A percentile compares a stretch with the other conserved stretches of the same genome.
These are phyloP conservation scores for Biscogniauxia sp. DNA, from an alignment of 2,329 filamentous ascomycete genomes.

Conservation along the genomic window DNA sequence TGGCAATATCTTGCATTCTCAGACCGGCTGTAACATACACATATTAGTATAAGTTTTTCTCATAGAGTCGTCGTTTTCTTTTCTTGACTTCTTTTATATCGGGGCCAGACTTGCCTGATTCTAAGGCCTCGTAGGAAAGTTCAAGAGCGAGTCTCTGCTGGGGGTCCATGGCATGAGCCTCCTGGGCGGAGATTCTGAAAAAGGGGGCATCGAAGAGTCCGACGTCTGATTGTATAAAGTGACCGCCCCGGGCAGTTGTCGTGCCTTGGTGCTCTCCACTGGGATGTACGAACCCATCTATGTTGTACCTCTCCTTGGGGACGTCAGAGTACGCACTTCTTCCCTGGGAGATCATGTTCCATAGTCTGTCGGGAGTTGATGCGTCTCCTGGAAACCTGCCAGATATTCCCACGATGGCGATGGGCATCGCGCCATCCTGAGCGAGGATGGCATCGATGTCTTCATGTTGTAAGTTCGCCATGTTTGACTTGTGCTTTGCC, in stretches of 20 bases:
- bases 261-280: conserved; percentile 28
- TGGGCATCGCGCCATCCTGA: conserved; percentile 26
- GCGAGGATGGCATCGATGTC: conserved; percentile 25
- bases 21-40: conserved; percentile 22
- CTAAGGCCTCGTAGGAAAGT: conserved; percentile 28
- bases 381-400: conserved; percentile 30
- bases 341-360: conserved; percentile 28
- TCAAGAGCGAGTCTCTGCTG: conserved; percentile 34
- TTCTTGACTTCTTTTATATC: neutral
- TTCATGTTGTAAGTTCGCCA: conserved; percentile 18
- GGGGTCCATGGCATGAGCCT: conserved; percentile 34
- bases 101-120: conserved; percentile 25
- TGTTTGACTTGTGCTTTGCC: conserved; percentile 12
- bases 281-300: conserved; percentile 29
- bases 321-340: conserved; percentile 27
- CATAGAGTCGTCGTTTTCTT: neutral
- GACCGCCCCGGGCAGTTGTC: conserved; percentile 25
- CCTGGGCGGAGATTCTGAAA: conserved; percentile 30
- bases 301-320: conserved; percentile 28
- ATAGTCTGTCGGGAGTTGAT: conserved; percentile 26
- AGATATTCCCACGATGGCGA: conserved; percentile 29
- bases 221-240: conserved; percentile 29
- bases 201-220: conserved; percentile 30
- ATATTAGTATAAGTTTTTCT: neutral
- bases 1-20: conserved; percentile 26